Evolutionary conservation across 306 rosid species (phyloP).

Genomic region (Corylus heterophylla): DNA sequence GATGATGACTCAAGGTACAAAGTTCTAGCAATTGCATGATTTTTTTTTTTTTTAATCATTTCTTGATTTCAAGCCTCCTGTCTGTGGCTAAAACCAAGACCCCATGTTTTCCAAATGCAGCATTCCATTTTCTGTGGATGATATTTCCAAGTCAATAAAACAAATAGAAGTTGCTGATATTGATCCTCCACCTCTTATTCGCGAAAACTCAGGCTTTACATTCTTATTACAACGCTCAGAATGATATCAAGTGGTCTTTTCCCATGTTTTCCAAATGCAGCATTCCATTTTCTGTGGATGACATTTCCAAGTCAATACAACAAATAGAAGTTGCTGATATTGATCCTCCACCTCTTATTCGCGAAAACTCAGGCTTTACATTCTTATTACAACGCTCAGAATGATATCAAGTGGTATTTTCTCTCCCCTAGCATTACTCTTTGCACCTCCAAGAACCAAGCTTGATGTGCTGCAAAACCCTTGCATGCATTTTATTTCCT

Average conservation of each 20-base stretch:
- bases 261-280: constrained; percentile 41
- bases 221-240: constrained; percentile 85
- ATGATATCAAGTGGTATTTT: constrained; percentile 37
- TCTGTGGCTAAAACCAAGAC: no score
- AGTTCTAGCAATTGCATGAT: not conserved
- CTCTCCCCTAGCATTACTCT: constrained; percentile 19
- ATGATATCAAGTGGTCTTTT: constrained; percentile 37
- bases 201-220: constrained; percentile 85
- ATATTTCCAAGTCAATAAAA: constrained; percentile 92
- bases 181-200: constrained; percentile 96
- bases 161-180: constrained; percentile 80
- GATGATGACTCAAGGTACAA: constrained; percentile 93
- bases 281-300: constrained; percentile 98
- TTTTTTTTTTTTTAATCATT: not conserved
- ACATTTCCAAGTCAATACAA: constrained; percentile 93
- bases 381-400: constrained; percentile 85
- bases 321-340: constrained; percentile 80
- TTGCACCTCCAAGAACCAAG: constrained; percentile 32
- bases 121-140: constrained; percentile 98
- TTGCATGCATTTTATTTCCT: constrained; percentile 60
- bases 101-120: constrained; percentile 43
- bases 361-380: constrained; percentile 85
- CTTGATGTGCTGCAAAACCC: constrained; percentile 46
- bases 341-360: constrained; percentile 96
- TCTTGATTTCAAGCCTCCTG: no score